Evolutionary conservation across 2,329 filamentous ascomycete genomes (phyloP).

Genomic region (Escovopsis sp.): DNA sequence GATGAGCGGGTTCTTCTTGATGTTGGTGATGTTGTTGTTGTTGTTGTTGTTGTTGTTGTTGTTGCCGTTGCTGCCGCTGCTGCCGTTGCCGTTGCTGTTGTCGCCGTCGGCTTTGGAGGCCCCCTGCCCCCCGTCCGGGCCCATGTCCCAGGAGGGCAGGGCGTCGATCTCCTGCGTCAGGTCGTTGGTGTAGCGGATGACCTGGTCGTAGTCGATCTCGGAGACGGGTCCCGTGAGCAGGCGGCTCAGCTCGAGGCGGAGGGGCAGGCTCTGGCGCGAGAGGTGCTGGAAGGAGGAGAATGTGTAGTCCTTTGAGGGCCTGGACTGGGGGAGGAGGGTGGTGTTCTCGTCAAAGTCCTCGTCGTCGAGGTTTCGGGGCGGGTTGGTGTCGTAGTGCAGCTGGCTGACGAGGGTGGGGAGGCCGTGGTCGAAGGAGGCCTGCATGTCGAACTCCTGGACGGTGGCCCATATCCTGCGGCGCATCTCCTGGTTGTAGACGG

Average conservation of each 20-base stretch:
- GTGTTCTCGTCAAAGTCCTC: constrained; percentile 41
- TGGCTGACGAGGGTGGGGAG: constrained; percentile 43
- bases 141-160: constrained; percentile 39
- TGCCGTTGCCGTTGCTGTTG: too few relatives aligned
- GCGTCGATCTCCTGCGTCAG: constrained; percentile 46
- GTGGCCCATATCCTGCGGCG: constrained; percentile 45
- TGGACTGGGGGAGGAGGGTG: constrained; percentile 35
- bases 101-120: too few relatives aligned
- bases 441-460: constrained; percentile 46
- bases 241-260: constrained; percentile 42
- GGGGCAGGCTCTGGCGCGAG: constrained; percentile 38
- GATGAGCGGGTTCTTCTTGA: constrained; percentile 39
- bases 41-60: too few relatives aligned
- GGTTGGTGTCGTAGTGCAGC: constrained; percentile 38
- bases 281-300: constrained; percentile 45
- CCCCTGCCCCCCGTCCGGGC: constrained; percentile 10
- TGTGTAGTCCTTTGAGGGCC: constrained; percentile 38
- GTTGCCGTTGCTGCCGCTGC: too few relatives aligned
- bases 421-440: constrained; percentile 46
- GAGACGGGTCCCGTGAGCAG: constrained; percentile 39
- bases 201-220: constrained; percentile 46
- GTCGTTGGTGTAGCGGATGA: constrained; percentile 46
- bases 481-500: constrained; percentile 48
- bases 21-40: constrained; percentile 14
- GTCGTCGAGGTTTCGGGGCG: constrained; percentile 43